Conservation (phyloP, 176 grass and related monocot genomes). For the Lolium multiflorum region DNA sequence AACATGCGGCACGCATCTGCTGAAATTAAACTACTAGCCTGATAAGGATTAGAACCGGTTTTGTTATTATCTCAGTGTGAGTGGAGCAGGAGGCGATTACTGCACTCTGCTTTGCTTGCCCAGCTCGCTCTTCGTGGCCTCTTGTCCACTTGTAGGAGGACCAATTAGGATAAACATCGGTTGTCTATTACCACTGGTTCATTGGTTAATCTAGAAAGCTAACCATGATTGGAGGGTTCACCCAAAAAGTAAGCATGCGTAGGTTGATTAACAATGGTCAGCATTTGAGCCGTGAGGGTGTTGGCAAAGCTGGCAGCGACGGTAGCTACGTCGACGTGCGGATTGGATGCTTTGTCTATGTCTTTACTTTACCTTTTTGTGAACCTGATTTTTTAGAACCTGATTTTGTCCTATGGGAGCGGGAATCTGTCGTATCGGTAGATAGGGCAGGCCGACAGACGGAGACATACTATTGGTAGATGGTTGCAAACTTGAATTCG, state of each 20-base stretch:
- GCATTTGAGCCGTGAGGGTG: not conserved
- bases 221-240: not conserved
- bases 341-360: not conserved
- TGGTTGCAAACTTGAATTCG: not conserved
- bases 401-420: not conserved
- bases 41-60: not conserved
- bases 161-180: not conserved
- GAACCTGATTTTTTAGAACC: not conserved
- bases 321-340: slow-evolving; percentile 14
- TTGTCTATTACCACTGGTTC: not conserved
- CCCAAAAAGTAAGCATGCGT: not conserved
- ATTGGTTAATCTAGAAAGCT: not conserved
- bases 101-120: not conserved
- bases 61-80: not conserved
- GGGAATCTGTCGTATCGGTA: not conserved
- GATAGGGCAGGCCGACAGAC: not conserved
- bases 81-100: not conserved
- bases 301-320: slow-evolving; percentile 30
- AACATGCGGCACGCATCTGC: too few relatives aligned
- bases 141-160: slow-evolving; percentile 22
- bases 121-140: not conserved
- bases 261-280: not conserved
- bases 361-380: too few relatives aligned
- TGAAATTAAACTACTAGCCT: not conserved
- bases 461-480: not conserved